These are phyloP conservation scores for Aspergillus conjunctus DNA, from an alignment of 495 filamentous ascomycete species.

Conservation along the genomic window DNA sequence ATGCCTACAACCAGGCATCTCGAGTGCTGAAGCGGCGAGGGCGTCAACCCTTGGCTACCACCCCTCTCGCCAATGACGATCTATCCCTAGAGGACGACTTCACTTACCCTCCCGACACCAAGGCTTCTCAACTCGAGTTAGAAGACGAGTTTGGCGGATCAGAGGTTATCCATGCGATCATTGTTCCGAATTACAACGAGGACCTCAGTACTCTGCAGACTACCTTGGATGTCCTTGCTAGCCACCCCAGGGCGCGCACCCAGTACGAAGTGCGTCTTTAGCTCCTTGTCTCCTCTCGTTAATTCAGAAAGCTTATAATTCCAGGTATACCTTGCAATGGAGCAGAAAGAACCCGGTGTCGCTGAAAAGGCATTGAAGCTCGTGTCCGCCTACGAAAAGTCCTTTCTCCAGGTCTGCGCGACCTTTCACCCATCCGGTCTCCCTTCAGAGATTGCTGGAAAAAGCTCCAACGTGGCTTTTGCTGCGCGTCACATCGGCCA, in stretches of 20 bases:
- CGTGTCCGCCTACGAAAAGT: conserved; percentile 56
- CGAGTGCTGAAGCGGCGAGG: conserved; percentile 30
- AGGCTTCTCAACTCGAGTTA: neutral
- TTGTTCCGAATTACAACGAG: conserved; percentile 72
- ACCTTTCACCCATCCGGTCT: conserved; percentile 64
- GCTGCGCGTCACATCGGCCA: conserved; percentile 63
- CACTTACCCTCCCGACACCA: neutral
- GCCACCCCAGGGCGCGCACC: conserved; percentile 60
- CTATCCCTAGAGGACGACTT: neutral
- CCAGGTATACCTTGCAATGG: conserved; percentile 74
- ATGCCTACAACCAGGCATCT: conserved; percentile 27
- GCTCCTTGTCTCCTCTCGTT: neutral
- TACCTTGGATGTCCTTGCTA: conserved; percentile 65
- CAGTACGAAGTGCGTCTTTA: conserved; percentile 64
- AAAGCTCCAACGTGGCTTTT: conserved; percentile 69
- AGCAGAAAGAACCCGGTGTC: conserved; percentile 57
- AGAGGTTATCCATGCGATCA: conserved; percentile 61
- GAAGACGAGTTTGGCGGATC: conserved; percentile 20
- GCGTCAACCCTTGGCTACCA: neutral
- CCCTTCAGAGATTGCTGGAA: conserved; percentile 64
- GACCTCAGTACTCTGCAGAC: conserved; percentile 64
- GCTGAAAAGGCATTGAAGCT: conserved; percentile 57
- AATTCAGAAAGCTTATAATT: neutral
- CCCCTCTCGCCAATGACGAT: neutral
- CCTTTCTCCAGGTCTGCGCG: conserved; percentile 60